Conservation (phyloP, 805 yeast species). For the Wickerhamiella brachini region DNA sequence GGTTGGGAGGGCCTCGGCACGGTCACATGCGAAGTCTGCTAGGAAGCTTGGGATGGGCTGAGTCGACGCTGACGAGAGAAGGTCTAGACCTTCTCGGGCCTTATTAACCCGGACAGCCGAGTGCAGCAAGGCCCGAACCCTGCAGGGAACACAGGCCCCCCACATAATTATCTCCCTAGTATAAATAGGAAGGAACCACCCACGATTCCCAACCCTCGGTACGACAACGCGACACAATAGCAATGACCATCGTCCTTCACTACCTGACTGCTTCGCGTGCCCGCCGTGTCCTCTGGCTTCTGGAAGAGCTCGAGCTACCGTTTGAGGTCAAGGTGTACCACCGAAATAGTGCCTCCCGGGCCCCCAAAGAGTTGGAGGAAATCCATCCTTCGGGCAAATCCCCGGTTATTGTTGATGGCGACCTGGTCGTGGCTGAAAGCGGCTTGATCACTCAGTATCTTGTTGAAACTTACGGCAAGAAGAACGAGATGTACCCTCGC, state of each 20-base stretch:
- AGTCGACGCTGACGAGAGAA: too few relatives aligned
- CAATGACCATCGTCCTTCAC: not conserved
- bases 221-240: not conserved
- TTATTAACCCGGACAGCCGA: not conserved
- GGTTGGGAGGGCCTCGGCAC: not conserved
- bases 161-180: not conserved
- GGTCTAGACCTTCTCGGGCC: not conserved
- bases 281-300: slow-evolving; percentile 46
- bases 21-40: too few relatives aligned
- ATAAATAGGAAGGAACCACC: not conserved
- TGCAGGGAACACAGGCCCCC: not conserved
- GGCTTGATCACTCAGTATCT: slow-evolving; percentile 45
- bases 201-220: not conserved
- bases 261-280: slow-evolving; percentile 41
- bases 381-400: slow-evolving; percentile 52
- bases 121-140: not conserved
- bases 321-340: slow-evolving; percentile 41
- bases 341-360: slow-evolving; percentile 33
- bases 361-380: slow-evolving; percentile 35
- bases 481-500: slow-evolving; percentile 27
- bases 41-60: too few relatives aligned
- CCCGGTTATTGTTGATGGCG: slow-evolving; percentile 39
- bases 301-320: slow-evolving; percentile 45
- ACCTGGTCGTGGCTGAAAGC: slow-evolving; percentile 38
- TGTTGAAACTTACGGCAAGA: slow-evolving; percentile 35